These are phyloP conservation scores for Cutaneotrichosporon sp. DNA, from an alignment of 1,284 basidiomycete species.

Conservation along the genomic window DNA sequence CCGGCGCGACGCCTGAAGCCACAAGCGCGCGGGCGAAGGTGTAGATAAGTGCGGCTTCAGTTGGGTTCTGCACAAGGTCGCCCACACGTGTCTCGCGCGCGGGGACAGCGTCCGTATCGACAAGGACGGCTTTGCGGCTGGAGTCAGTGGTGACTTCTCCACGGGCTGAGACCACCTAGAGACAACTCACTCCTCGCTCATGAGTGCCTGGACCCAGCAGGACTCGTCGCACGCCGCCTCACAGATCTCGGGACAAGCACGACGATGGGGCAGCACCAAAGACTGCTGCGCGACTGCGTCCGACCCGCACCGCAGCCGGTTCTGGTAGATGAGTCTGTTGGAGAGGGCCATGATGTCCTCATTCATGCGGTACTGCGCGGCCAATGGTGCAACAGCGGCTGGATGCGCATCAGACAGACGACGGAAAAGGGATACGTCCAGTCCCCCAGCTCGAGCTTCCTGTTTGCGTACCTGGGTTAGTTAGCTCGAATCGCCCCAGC, in stretches of 20 bases:
- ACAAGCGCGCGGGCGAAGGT: conserved; percentile 66
- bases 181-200: conserved; percentile 59
- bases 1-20: conserved; percentile 59
- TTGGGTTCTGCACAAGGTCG: conserved; percentile 79
- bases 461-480: conserved; percentile 65
- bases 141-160: conserved; percentile 5
- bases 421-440: conserved; percentile 87
- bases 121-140: conserved; percentile 79
- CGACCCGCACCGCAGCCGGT: conserved; percentile 72
- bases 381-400: conserved; percentile 71
- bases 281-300: conserved; percentile 61
- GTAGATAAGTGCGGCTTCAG: conserved; percentile 60
- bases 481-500: background rate
- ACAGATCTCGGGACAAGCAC: conserved; percentile 37
- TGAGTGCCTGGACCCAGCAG: conserved; percentile 69
- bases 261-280: conserved; percentile 56
- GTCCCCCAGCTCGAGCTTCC: conserved; percentile 72
- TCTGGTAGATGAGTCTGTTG: conserved; percentile 80
- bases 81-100: conserved; percentile 75
- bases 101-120: conserved; percentile 81
- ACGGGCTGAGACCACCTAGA: too few relatives aligned
- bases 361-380: conserved; percentile 94
- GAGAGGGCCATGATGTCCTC: conserved; percentile 91
- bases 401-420: conserved; percentile 81
- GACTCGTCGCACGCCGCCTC: conserved; percentile 31